A percentile compares a stretch with the other conserved stretches of the same genome.
Conservation (phyloP, 2,329 filamentous ascomycete species). For the Teratosphaeriaceae sp. region DNA sequence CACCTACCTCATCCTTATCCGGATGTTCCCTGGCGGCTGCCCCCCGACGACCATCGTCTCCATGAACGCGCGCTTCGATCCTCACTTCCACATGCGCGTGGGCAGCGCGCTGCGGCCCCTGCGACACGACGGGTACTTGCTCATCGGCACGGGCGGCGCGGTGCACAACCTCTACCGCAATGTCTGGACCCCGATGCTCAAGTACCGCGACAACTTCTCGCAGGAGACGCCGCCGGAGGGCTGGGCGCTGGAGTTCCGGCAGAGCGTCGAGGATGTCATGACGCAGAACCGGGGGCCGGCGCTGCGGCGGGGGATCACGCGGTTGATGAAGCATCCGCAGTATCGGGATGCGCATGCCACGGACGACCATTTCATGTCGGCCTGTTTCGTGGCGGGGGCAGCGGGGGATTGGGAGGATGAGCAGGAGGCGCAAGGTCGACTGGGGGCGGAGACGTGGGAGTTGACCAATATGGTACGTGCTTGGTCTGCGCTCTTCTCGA, state of each 20-base stretch:
- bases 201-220: constrained; percentile 57
- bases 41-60: constrained; percentile 58
- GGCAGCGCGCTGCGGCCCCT: constrained; percentile 52
- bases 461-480: constrained; percentile 50
- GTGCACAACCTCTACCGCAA: constrained; percentile 68
- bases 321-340: constrained; percentile 61
- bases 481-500: no score
- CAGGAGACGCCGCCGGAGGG: constrained; percentile 52
- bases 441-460: constrained; percentile 60
- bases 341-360: constrained; percentile 62
- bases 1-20: constrained; percentile 60
- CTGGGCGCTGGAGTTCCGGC: constrained; percentile 59
- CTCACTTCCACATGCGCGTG: constrained; percentile 51
- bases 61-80: constrained; percentile 50
- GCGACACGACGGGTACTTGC: constrained; percentile 48
- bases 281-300: constrained; percentile 47
- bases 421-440: constrained; percentile 28
- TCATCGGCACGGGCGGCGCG: constrained; percentile 55
- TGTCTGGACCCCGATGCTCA: constrained; percentile 57
- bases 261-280: constrained; percentile 57
- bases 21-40: constrained; percentile 60
- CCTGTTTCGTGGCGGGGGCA: constrained; percentile 56
- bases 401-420: constrained; percentile 39
- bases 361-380: constrained; percentile 64
- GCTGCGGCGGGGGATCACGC: constrained; percentile 49